Evolutionary conservation across 73 alveolate species (phyloP).

Genomic region (Durusdinium trenchii): DNA sequence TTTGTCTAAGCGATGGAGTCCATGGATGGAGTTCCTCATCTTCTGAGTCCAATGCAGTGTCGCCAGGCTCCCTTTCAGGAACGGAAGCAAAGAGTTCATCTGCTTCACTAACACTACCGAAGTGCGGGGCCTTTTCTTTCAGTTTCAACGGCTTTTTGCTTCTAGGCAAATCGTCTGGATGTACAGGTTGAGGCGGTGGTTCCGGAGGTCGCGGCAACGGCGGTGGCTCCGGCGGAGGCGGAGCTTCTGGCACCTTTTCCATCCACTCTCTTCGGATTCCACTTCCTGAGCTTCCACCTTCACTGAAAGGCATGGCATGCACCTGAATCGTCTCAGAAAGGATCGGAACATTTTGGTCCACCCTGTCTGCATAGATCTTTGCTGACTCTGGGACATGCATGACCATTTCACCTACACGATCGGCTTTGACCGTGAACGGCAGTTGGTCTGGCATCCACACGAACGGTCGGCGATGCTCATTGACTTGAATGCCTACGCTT

Average conservation of each 20-base stretch:
- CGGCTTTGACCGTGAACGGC: constrained; percentile 41
- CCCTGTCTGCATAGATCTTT: constrained; percentile 4
- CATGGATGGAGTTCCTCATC: no score
- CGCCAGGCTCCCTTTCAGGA: no score
- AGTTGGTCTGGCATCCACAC: constrained; percentile 44
- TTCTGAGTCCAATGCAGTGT: no score
- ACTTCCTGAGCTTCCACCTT: no score
- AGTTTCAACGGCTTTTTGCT: no score
- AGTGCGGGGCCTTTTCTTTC: no score
- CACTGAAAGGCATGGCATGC: constrained; percentile 3
- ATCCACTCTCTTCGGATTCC: not conserved
- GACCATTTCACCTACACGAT: not conserved
- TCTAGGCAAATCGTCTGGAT: no score
- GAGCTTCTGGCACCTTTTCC: not conserved
- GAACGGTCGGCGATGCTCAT: constrained; percentile 30
- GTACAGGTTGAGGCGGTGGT: no score
- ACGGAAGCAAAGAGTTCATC: no score
- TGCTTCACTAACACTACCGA: no score
- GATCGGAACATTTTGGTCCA: constrained; percentile 16
- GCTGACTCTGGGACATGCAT: constrained; percentile 48
- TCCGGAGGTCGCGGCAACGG: no score
- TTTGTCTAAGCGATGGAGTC: no score
- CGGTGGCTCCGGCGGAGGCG: not conserved
- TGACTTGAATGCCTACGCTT: constrained; percentile 30
- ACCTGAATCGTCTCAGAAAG: not conserved